phyloP scores from a whole-genome alignment of 257 asterid species.

The Ajuga chamaepitys region DNA sequence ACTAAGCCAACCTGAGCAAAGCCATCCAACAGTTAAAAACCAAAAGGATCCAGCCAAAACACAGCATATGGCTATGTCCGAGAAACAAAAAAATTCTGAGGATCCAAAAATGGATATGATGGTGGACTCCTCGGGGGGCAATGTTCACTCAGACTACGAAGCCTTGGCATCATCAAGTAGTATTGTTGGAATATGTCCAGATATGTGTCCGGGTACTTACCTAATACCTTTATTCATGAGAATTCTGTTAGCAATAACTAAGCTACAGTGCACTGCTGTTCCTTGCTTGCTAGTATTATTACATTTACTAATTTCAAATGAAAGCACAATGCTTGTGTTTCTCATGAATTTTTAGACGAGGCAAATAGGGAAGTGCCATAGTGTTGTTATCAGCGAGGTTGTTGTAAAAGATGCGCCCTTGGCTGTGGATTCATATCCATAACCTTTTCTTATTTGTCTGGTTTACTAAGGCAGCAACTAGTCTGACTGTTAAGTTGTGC shows the following conservation, averaged over 20 bases:
- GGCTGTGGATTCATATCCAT: background rate
- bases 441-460: background rate
- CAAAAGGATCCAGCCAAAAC: constrained; percentile 44
- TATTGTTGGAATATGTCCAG: constrained; percentile 81
- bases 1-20: constrained; percentile 39
- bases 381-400: background rate
- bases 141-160: constrained; percentile 39
- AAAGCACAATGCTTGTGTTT: background rate
- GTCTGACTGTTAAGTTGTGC: constrained; percentile 20
- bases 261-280: constrained; percentile 1
- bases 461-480: constrained; percentile 3
- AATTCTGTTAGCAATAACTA: constrained; percentile 7
- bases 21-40: constrained; percentile 23
- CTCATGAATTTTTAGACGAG: background rate
- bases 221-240: constrained; percentile 11
- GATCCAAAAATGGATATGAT: constrained; percentile 37
- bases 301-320: background rate
- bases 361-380: background rate
- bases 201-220: constrained; percentile 93
- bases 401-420: background rate
- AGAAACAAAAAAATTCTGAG: constrained; percentile 29
- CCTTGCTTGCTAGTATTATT: background rate
- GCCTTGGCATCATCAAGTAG: constrained; percentile 39
- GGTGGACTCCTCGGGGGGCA: constrained; percentile 39
- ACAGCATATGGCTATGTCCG: constrained; percentile 34